Conservation (phyloP, 2,329 filamentous ascomycete genomes). For the Diaporthe destruens region DNA sequence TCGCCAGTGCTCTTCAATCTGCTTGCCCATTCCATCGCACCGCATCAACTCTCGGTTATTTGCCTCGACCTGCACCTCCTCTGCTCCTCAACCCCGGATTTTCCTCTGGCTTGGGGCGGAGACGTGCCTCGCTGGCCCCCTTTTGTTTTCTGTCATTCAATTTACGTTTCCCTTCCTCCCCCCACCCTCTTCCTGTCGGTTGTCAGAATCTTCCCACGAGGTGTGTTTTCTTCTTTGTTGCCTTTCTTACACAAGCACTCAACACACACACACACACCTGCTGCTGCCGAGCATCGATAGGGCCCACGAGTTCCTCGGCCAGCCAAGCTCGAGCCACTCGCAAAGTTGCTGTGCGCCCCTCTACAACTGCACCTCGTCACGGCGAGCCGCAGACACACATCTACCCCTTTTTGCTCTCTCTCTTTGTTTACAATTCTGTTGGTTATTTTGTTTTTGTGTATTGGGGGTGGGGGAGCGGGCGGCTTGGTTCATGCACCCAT, state of each 20-base stretch:
- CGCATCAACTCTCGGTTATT: constrained; percentile 19
- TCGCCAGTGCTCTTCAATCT: constrained; percentile 20
- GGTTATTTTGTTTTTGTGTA: not conserved
- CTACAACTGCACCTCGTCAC: not conserved
- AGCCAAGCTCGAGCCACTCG: constrained; percentile 21
- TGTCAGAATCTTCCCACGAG: not conserved
- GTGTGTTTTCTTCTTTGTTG: constrained; percentile 1
- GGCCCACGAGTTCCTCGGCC: constrained; percentile 7
- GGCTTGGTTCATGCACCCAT: not conserved
- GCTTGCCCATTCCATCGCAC: constrained; percentile 27
- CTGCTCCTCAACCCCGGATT: constrained; percentile 17
- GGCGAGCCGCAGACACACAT: not conserved
- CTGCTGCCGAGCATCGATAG: constrained; percentile 20
- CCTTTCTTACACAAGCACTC: not conserved
- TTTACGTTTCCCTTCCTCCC: not conserved
- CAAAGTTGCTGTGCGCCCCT: not conserved
- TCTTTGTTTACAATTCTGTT: not conserved
- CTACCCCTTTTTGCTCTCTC: not conserved
- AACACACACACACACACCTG: constrained; percentile 10
- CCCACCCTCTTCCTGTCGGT: not conserved
- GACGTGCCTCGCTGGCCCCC: not conserved
- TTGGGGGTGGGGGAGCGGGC: no score
- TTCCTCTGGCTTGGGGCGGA: not conserved
- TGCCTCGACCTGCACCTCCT: constrained; percentile 9
- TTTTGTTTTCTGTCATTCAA: not conserved